phyloP scores from a whole-genome alignment of 352 stramenopile genomes.

The Globisporangium ultimum region DNA sequence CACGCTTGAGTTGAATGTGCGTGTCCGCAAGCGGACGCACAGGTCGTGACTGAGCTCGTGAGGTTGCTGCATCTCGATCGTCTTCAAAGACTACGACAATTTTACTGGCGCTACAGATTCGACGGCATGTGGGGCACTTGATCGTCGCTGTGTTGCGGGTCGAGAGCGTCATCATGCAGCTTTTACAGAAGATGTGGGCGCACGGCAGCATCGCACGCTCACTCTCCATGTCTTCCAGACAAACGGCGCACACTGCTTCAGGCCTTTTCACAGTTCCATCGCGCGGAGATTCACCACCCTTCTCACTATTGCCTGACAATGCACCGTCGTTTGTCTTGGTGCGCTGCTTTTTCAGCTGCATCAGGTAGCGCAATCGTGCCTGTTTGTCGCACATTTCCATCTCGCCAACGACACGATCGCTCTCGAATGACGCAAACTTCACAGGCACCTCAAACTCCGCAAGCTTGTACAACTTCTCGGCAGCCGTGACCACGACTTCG shows the following conservation, averaged over 20 bases:
- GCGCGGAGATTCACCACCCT: background rate
- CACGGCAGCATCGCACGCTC: constrained; percentile 78
- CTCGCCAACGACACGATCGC: constrained; percentile 37
- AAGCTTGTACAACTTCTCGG: constrained; percentile 60
- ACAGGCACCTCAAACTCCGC: constrained; percentile 36
- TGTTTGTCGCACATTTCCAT: constrained; percentile 45
- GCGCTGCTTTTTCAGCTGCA: constrained; percentile 35
- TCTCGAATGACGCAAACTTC: constrained; percentile 35
- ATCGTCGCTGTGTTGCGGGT: constrained; percentile 22
- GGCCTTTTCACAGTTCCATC: background rate
- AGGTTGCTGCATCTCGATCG: background rate
- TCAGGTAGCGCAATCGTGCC: constrained; percentile 58
- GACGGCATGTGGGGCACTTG: constrained; percentile 60
- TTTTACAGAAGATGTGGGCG: constrained; percentile 79
- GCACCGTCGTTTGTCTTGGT: constrained; percentile 2
- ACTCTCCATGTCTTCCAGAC: constrained; percentile 59
- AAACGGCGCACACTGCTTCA: constrained; percentile 64
- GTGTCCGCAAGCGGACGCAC: constrained; percentile 7
- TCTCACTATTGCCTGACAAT: background rate
- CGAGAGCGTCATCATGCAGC: constrained; percentile 39
- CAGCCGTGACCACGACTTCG: constrained; percentile 33
- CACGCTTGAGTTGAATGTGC: constrained; percentile 12
- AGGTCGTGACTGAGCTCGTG: background rate
- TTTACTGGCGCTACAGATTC: constrained; percentile 19
- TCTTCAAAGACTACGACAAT: constrained; percentile 24